A percentile compares a stretch with the other conserved stretches of the same genome.
Conservation (phyloP, 1,284 basidiomycete genomes). For the Malassezia japonica region DNA sequence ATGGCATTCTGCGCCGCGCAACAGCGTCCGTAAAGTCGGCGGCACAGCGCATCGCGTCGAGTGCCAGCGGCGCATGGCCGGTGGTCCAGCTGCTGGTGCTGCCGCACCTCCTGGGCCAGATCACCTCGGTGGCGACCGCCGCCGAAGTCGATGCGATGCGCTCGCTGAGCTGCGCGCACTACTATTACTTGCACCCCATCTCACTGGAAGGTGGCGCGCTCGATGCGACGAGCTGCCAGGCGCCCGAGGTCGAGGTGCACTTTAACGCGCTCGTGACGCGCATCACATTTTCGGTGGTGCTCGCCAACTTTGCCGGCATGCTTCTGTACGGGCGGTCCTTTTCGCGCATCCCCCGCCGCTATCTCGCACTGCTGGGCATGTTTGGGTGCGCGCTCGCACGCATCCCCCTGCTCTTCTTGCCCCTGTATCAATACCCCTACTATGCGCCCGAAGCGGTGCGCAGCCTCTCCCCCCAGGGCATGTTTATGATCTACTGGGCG, state of each 20-base stretch:
- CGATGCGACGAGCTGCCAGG: conserved; percentile 1
- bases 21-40: not conserved
- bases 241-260: conserved; percentile 14
- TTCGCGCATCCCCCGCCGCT: not conserved
- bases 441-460: not conserved
- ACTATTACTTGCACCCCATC: conserved; percentile 6
- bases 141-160: conserved; percentile 18
- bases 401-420: conserved; percentile 13
- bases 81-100: conserved; percentile 8
- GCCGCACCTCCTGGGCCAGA: conserved; percentile 7
- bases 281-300: conserved; percentile 9
- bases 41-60: not conserved
- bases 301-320: conserved; percentile 17
- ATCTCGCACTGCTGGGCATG: conserved; percentile 4
- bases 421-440: conserved; percentile 14
- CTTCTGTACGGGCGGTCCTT: conserved; percentile 12
- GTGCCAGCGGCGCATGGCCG: too few species aligned
- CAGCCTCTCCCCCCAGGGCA: conserved; percentile 1
- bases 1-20: too few species aligned
- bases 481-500: conserved; percentile 13
- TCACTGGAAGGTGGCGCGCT: not conserved
- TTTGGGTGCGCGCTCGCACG: conserved; percentile 8
- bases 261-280: conserved; percentile 6
- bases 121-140: conserved; percentile 11
- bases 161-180: conserved; percentile 14